Evolutionary conservation across 2,329 filamentous ascomycete genomes (phyloP).

Genomic region (Cladosporium velox): DNA sequence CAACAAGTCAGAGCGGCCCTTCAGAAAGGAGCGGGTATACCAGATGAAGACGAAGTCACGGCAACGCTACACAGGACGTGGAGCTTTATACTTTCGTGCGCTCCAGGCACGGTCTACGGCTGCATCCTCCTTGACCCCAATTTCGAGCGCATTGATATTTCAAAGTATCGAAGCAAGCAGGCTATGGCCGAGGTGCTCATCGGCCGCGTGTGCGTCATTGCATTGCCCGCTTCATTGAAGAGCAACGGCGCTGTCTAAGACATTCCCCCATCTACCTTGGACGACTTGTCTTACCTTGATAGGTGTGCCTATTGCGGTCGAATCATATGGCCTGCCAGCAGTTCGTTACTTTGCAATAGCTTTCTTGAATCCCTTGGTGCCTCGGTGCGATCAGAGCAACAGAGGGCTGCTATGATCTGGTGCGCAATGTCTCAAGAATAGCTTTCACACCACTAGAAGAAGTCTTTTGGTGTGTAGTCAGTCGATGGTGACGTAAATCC

Average conservation of each 20-base stretch:
- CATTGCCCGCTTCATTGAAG: not conserved
- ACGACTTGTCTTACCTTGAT: not conserved
- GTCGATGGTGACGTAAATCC: not conserved
- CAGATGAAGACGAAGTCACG: not conserved
- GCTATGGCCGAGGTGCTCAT: not conserved
- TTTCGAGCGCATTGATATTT: not conserved
- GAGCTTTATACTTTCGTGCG: not conserved
- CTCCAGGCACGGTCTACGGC: not conserved
- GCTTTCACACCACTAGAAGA: not conserved
- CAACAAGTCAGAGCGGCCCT: not conserved
- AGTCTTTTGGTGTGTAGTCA: not conserved
- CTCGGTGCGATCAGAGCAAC: not conserved
- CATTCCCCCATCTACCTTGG: not conserved
- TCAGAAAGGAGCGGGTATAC: not conserved
- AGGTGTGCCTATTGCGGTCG: not conserved
- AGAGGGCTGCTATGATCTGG: not conserved
- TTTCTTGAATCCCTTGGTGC: not conserved
- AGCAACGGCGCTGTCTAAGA: slow-evolving; percentile 1
- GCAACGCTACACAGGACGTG: not conserved
- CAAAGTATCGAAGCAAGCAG: not conserved
- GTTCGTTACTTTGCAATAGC: not conserved
- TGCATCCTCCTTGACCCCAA: not conserved
- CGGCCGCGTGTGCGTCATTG: not conserved
- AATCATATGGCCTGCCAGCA: not conserved
- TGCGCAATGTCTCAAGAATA: not conserved